Base-by-base conservation (phyloP, 1,139 yeast species). In the Saccharomyces uvarum region DNA sequence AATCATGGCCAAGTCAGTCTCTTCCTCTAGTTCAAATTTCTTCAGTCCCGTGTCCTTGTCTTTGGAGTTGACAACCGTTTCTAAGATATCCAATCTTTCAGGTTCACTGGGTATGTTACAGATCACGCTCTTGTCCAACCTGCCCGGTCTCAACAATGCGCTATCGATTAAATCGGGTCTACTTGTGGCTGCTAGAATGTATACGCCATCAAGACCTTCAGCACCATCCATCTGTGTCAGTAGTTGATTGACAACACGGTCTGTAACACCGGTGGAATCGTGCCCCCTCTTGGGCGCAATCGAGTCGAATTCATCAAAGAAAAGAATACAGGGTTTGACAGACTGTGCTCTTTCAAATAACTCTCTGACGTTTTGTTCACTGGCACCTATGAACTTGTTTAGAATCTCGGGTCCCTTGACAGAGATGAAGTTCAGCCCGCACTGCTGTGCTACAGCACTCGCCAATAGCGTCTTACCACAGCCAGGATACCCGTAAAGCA, bases 171-270 rank as follows among this genome's bases (percentile, higher is more conserved):
- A 77, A 67, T 93, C 98, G 0, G 98, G 98, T 63, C 99, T 78
- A 64, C 93, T 84, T 0, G 99, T 95, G 0, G 99, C 99, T 0
- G 98, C 99, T 32, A 93, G 75, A 0, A 95, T 97, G 66, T 93
- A 93, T 2, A 95, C 99, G 0, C 98, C 98, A 65, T 91, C 97
- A 41, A 91, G 75, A 0, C 98, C 98, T 70, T 93, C 99, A 1
- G 98, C 98, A 73, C 99, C 99, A 72, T 93, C 99, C 97, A 93
- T 90, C 69, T 95, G 98, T 0, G 99, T 93, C 65, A 93, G 80
- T 84, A 93, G 82, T 69, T 93, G 99, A 71, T 95, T 95, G 46
- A 93, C 99, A 47, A 93, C 97, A 65, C 99, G 80, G 69, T 93
- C 99, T 1, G 99, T 93, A 4, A 93, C 99, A 57, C 98, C 99